Evolutionary conservation across 106 monocot species (phyloP).

Genomic region (Phalaenopsis equestris): DNA sequence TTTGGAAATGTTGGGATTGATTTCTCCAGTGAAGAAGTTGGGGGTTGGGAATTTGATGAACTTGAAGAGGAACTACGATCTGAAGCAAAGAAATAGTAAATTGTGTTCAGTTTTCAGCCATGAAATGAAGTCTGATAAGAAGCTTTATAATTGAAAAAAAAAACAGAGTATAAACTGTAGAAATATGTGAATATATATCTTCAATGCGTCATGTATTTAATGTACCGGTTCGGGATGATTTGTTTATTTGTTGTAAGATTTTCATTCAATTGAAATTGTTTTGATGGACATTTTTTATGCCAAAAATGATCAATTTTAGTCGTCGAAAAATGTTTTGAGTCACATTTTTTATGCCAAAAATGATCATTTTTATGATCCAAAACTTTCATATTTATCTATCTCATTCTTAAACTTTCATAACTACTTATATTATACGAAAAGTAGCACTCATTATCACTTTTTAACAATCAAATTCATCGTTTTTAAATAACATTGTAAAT

Average conservation of each 20-base stretch:
- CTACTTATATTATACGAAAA: too few species aligned
- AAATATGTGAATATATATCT: neutral
- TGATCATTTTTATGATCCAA: neutral
- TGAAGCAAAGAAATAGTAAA: conserved; percentile 18
- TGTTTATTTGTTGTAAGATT: neutral
- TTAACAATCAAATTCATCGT: too few species aligned
- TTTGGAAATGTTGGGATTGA: conserved; percentile 46
- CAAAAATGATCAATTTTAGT: neutral
- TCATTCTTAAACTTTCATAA: too few species aligned
- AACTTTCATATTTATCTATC: too few species aligned
- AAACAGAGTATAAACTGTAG: neutral
- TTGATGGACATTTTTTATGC: neutral
- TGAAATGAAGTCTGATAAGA: neutral
- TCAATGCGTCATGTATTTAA: neutral
- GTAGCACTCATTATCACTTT: too few species aligned
- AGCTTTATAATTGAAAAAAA: neutral
- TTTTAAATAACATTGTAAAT: too few species aligned
- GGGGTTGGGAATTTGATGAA: conserved; percentile 95
- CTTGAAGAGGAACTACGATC: conserved; percentile 66
- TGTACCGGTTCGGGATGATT: too few species aligned
- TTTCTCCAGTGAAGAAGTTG: conserved; percentile 55
- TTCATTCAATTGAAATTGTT: neutral
- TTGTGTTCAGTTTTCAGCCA: too few species aligned
- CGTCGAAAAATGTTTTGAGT: too few species aligned
- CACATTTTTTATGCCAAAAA: neutral